phyloP scores from a whole-genome alignment of 2,329 filamentous ascomycete species.

The Fusarium praegraminearum region DNA sequence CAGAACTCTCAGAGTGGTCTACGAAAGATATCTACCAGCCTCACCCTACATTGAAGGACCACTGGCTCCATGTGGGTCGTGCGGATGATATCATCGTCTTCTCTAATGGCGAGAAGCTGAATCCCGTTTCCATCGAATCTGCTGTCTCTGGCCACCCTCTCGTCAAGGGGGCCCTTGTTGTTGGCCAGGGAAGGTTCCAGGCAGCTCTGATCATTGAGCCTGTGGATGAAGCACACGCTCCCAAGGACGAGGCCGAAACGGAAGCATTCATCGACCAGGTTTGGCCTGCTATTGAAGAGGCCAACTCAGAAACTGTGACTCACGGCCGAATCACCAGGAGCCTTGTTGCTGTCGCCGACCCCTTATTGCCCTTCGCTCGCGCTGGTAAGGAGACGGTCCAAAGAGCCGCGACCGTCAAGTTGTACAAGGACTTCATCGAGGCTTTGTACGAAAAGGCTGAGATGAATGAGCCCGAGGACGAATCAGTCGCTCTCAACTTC shows the following conservation, averaged over 20 bases:
- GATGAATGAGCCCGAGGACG: fast-evolving
- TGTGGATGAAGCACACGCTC: neutral
- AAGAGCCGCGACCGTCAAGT: neutral
- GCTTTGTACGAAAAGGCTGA: neutral
- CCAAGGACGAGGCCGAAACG: fast-evolving
- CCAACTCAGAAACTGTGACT: neutral
- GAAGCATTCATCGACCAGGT: neutral
- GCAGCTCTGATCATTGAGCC: slow-evolving; percentile 18
- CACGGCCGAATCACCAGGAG: neutral
- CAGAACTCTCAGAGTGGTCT: slow-evolving; percentile 8
- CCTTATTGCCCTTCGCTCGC: neutral
- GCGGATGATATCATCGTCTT: slow-evolving; percentile 16
- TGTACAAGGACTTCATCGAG: neutral
- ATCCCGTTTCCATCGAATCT: neutral
- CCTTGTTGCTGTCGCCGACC: neutral
- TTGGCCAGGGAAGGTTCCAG: neutral
- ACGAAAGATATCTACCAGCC: slow-evolving; percentile 10
- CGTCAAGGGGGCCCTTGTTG: neutral
- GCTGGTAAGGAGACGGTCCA: slow-evolving; percentile 3
- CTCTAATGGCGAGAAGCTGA: slow-evolving; percentile 2
- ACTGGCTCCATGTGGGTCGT: slow-evolving; percentile 9
- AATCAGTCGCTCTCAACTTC: neutral
- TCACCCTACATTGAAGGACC: neutral
- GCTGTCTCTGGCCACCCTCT: neutral
- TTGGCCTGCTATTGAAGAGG: neutral